phyloP scores from a whole-genome alignment of 179 eudicot species.

The Camellia oleifera region DNA sequence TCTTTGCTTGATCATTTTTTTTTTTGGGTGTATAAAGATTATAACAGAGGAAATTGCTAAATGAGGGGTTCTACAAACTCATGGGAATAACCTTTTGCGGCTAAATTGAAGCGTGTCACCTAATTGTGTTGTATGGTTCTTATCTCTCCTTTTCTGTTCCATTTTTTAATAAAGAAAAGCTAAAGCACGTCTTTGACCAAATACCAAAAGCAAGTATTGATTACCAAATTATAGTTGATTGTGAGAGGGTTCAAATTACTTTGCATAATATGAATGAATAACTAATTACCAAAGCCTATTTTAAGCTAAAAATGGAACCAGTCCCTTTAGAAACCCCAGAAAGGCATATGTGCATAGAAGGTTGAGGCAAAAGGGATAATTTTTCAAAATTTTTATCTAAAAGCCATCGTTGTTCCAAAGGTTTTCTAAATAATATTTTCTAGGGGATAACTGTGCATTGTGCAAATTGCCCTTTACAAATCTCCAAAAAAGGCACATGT shows the following conservation, averaged over 20 bases:
- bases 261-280: not conserved
- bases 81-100: not conserved
- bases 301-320: not conserved
- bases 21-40: not conserved
- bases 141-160: not conserved
- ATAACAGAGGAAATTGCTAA: not conserved
- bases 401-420: not conserved
- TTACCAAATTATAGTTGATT: not conserved
- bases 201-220: not conserved
- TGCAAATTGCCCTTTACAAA: not conserved
- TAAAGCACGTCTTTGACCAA: conserved; percentile 1
- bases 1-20: not conserved
- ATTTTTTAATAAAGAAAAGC: not conserved
- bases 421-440: not conserved
- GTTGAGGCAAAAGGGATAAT: not conserved
- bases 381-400: not conserved
- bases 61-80: not conserved
- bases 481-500: not conserved
- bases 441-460: too few relatives aligned
- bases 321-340: not conserved
- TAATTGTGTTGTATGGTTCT: not conserved
- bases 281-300: not conserved
- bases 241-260: not conserved
- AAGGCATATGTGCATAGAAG: not conserved
- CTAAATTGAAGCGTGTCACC: not conserved